Base-by-base conservation (phyloP, 495 filamentous ascomycete species). In the Penicillium cataractarum region DNA sequence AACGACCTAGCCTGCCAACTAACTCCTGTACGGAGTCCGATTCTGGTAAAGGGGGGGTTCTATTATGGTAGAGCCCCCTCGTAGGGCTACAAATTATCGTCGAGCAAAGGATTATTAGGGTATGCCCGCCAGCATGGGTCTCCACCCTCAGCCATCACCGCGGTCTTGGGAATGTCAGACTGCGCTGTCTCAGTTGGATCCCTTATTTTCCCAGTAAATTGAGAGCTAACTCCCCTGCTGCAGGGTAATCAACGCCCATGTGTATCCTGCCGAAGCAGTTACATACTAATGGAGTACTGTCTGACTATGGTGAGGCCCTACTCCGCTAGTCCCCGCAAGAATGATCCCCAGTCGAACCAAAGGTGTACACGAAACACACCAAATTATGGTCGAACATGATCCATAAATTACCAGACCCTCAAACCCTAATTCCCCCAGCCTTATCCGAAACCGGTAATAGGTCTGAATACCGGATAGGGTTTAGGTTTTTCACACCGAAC, bases 121-220 rank as follows among this genome's bases (percentile, higher is more conserved):
- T 59, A 57, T 52, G 32, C 27, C 63, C 51, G 55, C 39, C 21
- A n/a, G 17, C 24, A 35, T 27, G n/a, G n/a, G 24, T 40, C 64
- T 32, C 56, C 64, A 55, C 60, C n/a, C 51, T 46, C 55, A 39
- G 62, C 65, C 59, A 27, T 67, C 50, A 55, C 61, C 65, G 57
- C 62, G 58, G 59, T n/a, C 49, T 53, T 54, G 65, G 62, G 31
- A 63, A 37, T 58, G 27, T 55, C 42, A 57, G 21, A 42, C 44
- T 26, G n/a, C 21, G 10, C 40, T 26, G 24, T 12, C n/a, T 9
- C 52, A 29, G 4, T 15, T 29, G 13, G 12, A 5, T 27, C 12
- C 19, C 21, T 13, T 31, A 4, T 31, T 31, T 7, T 4, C 9
- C 10, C 9, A 4, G 24, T 46, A 21, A 22, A 21, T 9, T 4